Evolutionary conservation across 176 grass and related monocot species (phyloP), one percentile per base, ranked within the genome.

Genomic region (Thinopyrum elongatum): DNA sequence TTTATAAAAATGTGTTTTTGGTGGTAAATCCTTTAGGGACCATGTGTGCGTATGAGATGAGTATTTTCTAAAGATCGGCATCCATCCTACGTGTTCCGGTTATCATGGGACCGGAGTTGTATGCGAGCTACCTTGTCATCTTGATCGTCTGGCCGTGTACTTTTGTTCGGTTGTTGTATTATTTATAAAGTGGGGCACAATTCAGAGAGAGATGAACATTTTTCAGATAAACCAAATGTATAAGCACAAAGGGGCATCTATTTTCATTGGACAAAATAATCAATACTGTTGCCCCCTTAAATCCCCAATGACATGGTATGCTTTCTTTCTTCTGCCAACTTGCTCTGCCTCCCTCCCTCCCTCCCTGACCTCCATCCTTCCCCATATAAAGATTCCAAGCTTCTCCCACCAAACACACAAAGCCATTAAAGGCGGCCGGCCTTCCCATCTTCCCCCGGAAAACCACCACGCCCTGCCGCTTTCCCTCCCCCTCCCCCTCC

Each of bases 311-410:
- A 26, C 27, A 10, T 34, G 29, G 7, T 67, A 4, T 19, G 65
- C 77, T 66, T 21, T 31, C 26, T 41, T 53, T 44, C 35, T 62
- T 46, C 28, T 61, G 81, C 53, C 31, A 44, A 67, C 73, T 46
- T 53, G 73, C 73, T 55, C 41, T 53, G 42, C 73, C n/a, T 14
- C 63, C 42, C 11, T 42, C 39, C 39, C 35, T 26, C 82, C 70
- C 27, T 68, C 51, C 14, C 77, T 13, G 4, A 23, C 58, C 74
- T 80, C 55, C 41, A 16, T 55, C 39, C 29, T 46, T 66, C 77
- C 30, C 51, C 15, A 47, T 83, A 74, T 85, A 85, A 81, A 82
- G 80, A 84, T 90, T 84, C 81, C 89, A 87, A 84, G 80, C 68
- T 46, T 53, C 61, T 23, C 61, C 35, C 81, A 83, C 35, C 76